Conservation (phyloP, 352 stramenopile genomes). For the Thalassiosira mediterranea region DNA sequence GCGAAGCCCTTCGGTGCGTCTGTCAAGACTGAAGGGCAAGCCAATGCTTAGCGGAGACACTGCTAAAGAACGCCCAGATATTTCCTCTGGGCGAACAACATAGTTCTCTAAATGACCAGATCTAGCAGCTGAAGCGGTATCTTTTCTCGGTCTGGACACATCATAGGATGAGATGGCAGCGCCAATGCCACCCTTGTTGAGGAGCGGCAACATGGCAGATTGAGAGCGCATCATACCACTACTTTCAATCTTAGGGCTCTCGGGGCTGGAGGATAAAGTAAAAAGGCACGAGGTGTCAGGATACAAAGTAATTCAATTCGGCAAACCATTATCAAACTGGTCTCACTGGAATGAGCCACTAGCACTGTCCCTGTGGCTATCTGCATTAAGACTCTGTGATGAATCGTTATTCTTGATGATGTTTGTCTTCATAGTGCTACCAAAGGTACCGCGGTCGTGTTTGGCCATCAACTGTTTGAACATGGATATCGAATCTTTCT, state of each 20-base stretch:
- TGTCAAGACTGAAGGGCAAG: constrained; percentile 53
- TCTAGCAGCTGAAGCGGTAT: constrained; percentile 16
- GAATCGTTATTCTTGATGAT: constrained; percentile 20
- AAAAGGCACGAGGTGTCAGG: too few species aligned
- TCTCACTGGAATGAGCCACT: constrained; percentile 31
- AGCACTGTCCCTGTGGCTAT: constrained; percentile 15
- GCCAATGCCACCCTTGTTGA: constrained; percentile 48
- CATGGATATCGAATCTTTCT: constrained; percentile 21
- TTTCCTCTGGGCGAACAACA: constrained; percentile 22
- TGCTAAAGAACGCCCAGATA: constrained; percentile 15
- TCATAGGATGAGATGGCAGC: constrained; percentile 53
- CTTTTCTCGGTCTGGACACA: constrained; percentile 9
- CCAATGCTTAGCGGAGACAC: constrained; percentile 43
- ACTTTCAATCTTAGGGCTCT: constrained; percentile 27
- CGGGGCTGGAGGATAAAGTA: background rate
- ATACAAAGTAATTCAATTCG: too few species aligned
- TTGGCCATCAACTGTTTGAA: constrained; percentile 58
- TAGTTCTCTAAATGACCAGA: constrained; percentile 17
- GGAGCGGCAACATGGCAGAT: constrained; percentile 15
- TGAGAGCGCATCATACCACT: constrained; percentile 20
- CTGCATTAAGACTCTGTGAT: too few species aligned
- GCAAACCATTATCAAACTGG: background rate
- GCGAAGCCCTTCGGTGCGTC: constrained; percentile 34
- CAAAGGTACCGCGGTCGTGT: constrained; percentile 53
- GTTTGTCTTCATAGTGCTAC: background rate